These are phyloP conservation scores for Yamadazyma sp. DNA, from an alignment of 805 yeast genomes.

Conservation along the genomic window DNA sequence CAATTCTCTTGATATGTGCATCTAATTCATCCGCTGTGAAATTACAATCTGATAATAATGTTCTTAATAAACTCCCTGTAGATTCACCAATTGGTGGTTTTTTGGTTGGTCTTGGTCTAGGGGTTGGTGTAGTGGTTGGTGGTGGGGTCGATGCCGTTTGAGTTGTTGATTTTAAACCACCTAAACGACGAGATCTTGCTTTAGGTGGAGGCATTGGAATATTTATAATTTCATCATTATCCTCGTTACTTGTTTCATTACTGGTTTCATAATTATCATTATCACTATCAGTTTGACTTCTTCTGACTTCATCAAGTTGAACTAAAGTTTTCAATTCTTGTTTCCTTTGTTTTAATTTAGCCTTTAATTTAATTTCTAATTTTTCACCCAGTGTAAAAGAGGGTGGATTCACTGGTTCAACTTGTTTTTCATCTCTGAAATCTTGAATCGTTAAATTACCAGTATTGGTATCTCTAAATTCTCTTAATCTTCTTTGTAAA, in stretches of 20 bases:
- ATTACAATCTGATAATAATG: constrained; percentile 28
- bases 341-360: constrained; percentile 1
- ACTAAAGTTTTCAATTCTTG: constrained; percentile 1
- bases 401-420: constrained; percentile 72
- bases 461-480: constrained; percentile 75
- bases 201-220: background rate
- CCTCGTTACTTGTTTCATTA: too few species aligned
- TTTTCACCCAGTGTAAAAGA: constrained; percentile 58
- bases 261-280: background rate
- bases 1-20: constrained; percentile 17
- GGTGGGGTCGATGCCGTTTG: background rate
- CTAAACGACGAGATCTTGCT: background rate
- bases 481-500: constrained; percentile 83
- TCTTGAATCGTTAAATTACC: constrained; percentile 69
- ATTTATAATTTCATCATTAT: too few species aligned
- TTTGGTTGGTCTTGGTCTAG: background rate
- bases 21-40: constrained; percentile 22
- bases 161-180: background rate
- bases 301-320: constrained; percentile 1
- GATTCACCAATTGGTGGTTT: background rate
- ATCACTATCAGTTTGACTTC: constrained; percentile 2
- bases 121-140: background rate
- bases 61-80: constrained; percentile 1
- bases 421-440: constrained; percentile 51
- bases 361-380: constrained; percentile 1